Base-by-base conservation (phyloP, 164 flowering plant species). In the Macadamia integrifolia region DNA sequence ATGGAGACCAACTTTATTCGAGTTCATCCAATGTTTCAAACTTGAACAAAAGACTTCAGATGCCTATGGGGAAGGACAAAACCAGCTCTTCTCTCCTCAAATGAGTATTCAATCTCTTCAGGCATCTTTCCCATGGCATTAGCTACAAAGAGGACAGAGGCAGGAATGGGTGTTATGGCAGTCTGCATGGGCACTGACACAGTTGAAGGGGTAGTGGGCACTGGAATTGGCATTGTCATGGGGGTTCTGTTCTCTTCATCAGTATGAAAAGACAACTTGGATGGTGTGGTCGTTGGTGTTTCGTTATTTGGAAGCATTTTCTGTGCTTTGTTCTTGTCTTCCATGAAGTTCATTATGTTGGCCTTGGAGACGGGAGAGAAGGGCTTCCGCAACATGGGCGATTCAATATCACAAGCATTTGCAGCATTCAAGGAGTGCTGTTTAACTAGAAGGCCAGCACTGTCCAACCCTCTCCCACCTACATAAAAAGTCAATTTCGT, bases 141-240 rank as follows among this genome's bases (percentile, higher is more conserved):
- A 11, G 71, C 61, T 32, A 56, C 66, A n/a, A 57, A 65, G 14
- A 60, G 66, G 65, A 48, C 35, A 8, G 72, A 58, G 35, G 81
- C 78, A 8, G 84, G 81, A 49, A 78, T 83, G 4, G 96, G 91
- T 14, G 92, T 93, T 32, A 67, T 64, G 3, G 83, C 85, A 6
- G 87, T 91, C 76, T 84, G 93, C 97, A 91, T 93, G 30, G 93
- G 86, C 6, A 85, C 82, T 0, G 88, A 81, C 58, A 82, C 71
- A 0, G 91, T 85, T 48, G 83, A 76, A 48, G 94, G 93, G 29
- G 96, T 87, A 2, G 71, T 10, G 3, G 87, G 88, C n/a, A 75
- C 66, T 8, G 76, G 78, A 44, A 78, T 80, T 7, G 83, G 72
- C 79, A 75, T 77, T 58, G 74, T 49, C 52, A 63, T 80, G 3